These are phyloP conservation scores for Tirmania nivea DNA, from an alignment of 495 filamentous ascomycete genomes.

Conservation along the genomic window DNA sequence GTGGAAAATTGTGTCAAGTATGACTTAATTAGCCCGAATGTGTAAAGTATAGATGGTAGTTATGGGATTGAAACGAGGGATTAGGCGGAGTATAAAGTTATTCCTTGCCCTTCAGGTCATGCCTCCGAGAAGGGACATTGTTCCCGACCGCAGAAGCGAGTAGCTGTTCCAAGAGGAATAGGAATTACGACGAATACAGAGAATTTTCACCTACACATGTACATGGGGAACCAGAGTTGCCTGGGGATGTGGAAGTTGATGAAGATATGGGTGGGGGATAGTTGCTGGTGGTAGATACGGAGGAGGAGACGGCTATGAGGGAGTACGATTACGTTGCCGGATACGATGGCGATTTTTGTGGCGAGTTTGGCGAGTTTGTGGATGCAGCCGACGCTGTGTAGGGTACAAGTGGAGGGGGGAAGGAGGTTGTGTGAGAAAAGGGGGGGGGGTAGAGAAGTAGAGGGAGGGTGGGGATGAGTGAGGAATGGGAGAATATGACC, in stretches of 20 bases:
- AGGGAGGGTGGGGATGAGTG: too few species aligned
- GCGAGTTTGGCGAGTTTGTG: conserved; percentile 13
- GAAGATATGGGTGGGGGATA: neutral
- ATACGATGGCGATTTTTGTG: conserved; percentile 12
- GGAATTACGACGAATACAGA: too few species aligned
- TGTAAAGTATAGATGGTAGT: conserved; percentile 24
- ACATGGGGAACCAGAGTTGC: too few species aligned
- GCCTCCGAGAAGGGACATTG: too few species aligned
- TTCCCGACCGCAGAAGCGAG: too few species aligned
- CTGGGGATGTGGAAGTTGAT: neutral
- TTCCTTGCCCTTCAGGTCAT: too few species aligned
- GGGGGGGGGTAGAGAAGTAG: neutral
- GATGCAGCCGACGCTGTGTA: conserved; percentile 12
- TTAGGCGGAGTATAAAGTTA: too few species aligned
- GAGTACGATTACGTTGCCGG: conserved; percentile 16
- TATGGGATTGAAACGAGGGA: too few species aligned
- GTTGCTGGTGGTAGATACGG: conserved; percentile 1
- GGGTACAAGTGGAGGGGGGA: conserved; percentile 8
- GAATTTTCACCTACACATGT: too few species aligned
- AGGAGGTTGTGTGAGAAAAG: conserved; percentile 6
- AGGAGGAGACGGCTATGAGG: conserved; percentile 9
- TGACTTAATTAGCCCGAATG: conserved; percentile 60
- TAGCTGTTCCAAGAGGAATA: too few species aligned
- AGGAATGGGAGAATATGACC: too few species aligned
- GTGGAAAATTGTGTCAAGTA: conserved; percentile 73